Base-by-base conservation (phyloP, 2,329 filamentous ascomycete species). In the Calonectria crousiana region DNA sequence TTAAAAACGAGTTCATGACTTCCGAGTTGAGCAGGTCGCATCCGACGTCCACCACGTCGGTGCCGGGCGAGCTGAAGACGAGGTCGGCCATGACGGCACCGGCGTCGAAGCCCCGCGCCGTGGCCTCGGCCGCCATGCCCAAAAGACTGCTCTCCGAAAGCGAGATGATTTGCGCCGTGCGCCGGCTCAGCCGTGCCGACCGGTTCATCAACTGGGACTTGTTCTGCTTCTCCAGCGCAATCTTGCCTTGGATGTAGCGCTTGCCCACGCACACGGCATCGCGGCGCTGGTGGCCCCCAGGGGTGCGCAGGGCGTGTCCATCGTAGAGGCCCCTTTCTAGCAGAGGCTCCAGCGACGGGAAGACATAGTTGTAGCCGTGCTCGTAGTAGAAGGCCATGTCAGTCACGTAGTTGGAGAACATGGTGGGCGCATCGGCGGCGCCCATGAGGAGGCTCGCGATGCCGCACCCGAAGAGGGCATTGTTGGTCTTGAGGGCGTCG, bases 341-440 rank as follows among this genome's bases (percentile, higher is more conserved):
- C 1, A 79, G 68, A 0, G 76, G 71, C 16, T 79, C 78, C 3
- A 79, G 75, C 14, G 75, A 73, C 2, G 77, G 77, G 4, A 79
- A 79, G n/a, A 79, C 76, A 13, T 79, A 79, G 71, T 79, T 79
- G 69, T 79, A 79, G 13, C 78, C 78, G 38, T 79, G 78, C 36
- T 79, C 78, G 32, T 79, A 79, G 69, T 79, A 79, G 1, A 79
- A 79, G 0, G 75, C 78, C 78, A 79, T 79, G 52, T 79, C 78
- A 0, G 78, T 79, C 2, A 79, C 76, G 26, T 79, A 79, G 52
- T 79, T 79, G 41, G 78, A 79, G 68, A 79, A 79, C 78, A 79
- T 79, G 66, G 78, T 79, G 6, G 6, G 10, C 6, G 67, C 70
- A 16, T 79, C 78, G 2, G 78, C 77, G 2, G 78, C 78, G 14